Base-by-base conservation (phyloP, 805 yeast genomes). In the Candida alai region DNA sequence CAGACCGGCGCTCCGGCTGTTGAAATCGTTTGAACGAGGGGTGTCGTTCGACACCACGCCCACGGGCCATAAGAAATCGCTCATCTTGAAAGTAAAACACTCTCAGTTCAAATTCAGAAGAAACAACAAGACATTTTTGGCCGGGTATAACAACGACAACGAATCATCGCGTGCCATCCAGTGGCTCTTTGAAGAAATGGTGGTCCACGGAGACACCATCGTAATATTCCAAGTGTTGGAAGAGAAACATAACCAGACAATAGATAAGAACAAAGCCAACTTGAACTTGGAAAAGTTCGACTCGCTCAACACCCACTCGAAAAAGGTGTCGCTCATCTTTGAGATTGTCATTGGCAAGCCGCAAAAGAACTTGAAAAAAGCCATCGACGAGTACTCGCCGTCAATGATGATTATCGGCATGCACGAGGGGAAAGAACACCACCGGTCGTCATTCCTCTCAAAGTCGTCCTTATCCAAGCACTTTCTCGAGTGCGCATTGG, bases 391-490 rank as follows among this genome's bases (percentile, higher is more conserved):
- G 42, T 67, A 61, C 42, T 48, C 52, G 31, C 73, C 73, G 3
- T 60, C 60, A n/a, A 64, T 66, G 69, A 63, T 67, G 71, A 48
- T 60, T 20, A 62, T 67, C 16, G 73, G 73, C 2, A 60, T 68
- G 7, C 66, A 61, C 37, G 62, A 60, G 31, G 51, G 51, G 15
- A 60, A 49, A 10, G 49, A 51, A 14, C 34, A 26, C 8, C 43
- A 43, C 32, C 32, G n/a, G n/a, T n/a, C n/a, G n/a, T 44, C 54
- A 10, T 48, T 65, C 24, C 49, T 64, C 28, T 44, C 60, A 17
- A 62, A 60, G 35, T 39, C 64, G 2, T 57, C 69, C 5, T 46
- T 63, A 22, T 60, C 68, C 13, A 61, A 63, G 43, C 58, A 62
- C 39, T 65, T 66, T 32, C 47, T 66, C 27, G 65, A 65, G 45